Evolutionary conservation across 2,329 filamentous ascomycete genomes (phyloP), one percentile per base, ranked within the genome.

Genomic region (Helminthosporium solani): DNA sequence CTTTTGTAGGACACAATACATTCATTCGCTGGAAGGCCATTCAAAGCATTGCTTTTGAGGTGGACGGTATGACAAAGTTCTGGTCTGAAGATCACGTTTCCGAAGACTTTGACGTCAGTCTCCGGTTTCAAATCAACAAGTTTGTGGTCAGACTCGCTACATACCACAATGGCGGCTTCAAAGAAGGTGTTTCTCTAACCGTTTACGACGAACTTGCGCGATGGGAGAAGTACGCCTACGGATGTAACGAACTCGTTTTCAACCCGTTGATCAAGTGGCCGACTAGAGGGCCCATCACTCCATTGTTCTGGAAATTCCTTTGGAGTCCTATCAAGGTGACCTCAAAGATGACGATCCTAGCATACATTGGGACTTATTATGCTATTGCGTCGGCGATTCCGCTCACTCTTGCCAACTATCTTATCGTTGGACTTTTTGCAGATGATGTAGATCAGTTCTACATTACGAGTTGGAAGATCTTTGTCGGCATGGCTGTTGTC

Each of bases 391-490:
- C 81, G 0, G 81, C 83, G 3, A 81, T 85, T 70, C 74, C 84
- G 15, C 73, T 88, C 42, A 85, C 84, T 0, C 60, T 83, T 1
- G 71, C 79, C 47, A 88, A 88, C 67, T 88, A 88, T 66, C 80
- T 87, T 64, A 68, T 86, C 36, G 76, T 86, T 40, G 86, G 85
- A 28, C 86, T 82, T 81, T 85, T 80, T 70, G 81, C 81, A 54
- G 83, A 83, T 19, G 86, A 86, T 67, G 78, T 90, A 18, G 87
- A 90, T 70, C 84, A 88, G 70, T 89, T 87, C 76, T 88, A 88
- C 64, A 76, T 88, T 58, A 84, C 88, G 69, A 86, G 82, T 30
- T 89, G 60, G 81, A 84, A 80, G 80, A 81, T 82, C 51, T 83
- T 79, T 63, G 74, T 84, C 54, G 76, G 77, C 7, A 78, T 86